Conservation (phyloP, 2,329 filamentous ascomycete genomes). For the Sclerotinia nivalis region DNA sequence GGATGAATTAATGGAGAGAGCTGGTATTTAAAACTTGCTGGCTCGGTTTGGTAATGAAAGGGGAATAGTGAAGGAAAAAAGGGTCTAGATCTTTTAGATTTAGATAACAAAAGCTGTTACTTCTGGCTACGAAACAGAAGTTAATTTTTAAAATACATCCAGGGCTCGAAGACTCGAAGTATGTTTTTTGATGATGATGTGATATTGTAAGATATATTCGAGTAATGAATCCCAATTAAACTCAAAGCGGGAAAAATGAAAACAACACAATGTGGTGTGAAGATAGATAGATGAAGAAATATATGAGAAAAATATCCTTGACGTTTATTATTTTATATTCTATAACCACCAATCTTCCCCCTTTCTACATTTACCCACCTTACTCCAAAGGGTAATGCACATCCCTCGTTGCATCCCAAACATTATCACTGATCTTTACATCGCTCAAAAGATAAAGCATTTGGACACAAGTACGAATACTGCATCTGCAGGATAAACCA, state of each 20-base stretch:
- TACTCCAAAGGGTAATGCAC: no score
- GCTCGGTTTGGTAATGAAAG: conserved; percentile 12
- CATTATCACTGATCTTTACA: no score
- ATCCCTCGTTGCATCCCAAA: no score
- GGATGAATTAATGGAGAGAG: conserved; percentile 5
- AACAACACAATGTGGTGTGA: no score
- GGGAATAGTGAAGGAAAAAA: neutral
- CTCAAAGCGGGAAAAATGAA: neutral
- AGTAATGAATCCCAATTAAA: neutral
- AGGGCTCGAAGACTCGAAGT: neutral
- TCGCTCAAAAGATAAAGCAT: no score
- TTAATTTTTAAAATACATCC: neutral
- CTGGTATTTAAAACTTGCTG: neutral
- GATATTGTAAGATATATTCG: neutral
- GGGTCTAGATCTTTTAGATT: neutral
- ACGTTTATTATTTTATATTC: neutral
- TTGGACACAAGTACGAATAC: no score
- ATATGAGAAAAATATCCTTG: neutral
- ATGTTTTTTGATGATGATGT: neutral
- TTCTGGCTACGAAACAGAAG: conserved; percentile 20
- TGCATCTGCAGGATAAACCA: no score
- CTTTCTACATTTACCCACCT: no score
- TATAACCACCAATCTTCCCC: no score
- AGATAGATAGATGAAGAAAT: neutral
- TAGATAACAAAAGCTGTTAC: neutral